phyloP scores from a whole-genome alignment of 441 rosid genomes.

The Corymbia calophylla region DNA sequence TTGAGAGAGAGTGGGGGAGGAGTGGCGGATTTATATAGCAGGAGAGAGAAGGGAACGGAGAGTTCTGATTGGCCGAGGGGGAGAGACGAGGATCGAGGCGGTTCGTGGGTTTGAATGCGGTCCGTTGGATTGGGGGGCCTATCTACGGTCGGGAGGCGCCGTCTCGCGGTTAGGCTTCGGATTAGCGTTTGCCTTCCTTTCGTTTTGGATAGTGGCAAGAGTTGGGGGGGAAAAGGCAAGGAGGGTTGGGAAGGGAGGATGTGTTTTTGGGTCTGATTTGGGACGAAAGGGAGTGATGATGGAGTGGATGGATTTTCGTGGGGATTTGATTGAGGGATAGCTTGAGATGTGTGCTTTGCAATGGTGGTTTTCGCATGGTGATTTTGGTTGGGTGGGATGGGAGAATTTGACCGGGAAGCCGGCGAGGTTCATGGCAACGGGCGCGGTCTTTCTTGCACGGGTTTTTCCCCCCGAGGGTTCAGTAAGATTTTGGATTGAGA shows the following conservation, averaged over 20 bases:
- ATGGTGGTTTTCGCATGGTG: background rate
- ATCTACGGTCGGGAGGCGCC: background rate
- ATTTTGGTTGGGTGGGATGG: no score
- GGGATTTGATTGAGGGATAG: background rate
- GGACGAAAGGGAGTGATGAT: rapidly evolving
- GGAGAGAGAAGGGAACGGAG: background rate
- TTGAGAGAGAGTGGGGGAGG: background rate
- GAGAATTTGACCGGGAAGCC: background rate
- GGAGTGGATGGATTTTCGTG: background rate
- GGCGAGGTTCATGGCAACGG: rapidly evolving
- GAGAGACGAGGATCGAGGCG: background rate
- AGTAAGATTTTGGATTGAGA: rapidly evolving
- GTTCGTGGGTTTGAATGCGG: background rate
- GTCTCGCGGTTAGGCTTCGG: background rate
- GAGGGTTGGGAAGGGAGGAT: background rate
- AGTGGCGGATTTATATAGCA: background rate
- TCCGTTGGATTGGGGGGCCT: background rate
- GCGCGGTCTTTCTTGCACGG: rapidly evolving
- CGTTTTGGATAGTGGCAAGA: background rate
- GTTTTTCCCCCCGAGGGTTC: rapidly evolving
- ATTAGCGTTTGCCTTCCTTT: background rate
- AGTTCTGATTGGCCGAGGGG: background rate
- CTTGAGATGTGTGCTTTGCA: background rate
- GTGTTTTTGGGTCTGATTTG: background rate
- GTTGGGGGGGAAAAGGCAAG: background rate